These are phyloP conservation scores for Colletotrichum agaves DNA, from an alignment of 2,329 filamentous ascomycete species.

Conservation along the genomic window DNA sequence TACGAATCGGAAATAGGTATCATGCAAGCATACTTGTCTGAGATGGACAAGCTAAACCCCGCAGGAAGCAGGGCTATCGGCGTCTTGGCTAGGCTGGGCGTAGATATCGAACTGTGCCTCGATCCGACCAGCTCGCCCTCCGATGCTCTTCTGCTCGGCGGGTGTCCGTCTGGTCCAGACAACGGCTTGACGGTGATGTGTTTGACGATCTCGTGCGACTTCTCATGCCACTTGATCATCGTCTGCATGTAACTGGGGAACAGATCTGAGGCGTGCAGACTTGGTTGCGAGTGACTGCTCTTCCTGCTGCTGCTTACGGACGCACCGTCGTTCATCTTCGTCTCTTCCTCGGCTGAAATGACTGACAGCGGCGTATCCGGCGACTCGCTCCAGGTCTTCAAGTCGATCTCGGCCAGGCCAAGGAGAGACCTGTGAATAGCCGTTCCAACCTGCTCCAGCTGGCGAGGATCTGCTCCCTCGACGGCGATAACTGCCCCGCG, in stretches of 20 bases:
- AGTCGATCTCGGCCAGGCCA: conserved; percentile 51
- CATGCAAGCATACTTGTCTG: conserved; percentile 78
- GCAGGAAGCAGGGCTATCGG: conserved; percentile 80
- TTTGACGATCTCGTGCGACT: conserved; percentile 74
- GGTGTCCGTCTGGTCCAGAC: conserved; percentile 12
- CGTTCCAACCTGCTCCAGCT: conserved; percentile 67
- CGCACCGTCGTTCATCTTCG: conserved; percentile 25
- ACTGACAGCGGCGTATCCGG: conserved; percentile 34
- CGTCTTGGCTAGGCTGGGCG: conserved; percentile 46
- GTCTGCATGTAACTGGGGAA: conserved; percentile 72
- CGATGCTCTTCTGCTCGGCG: conserved; percentile 28
- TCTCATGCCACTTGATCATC: conserved; percentile 79
- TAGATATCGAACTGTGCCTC: conserved; percentile 16
- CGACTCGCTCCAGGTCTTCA: conserved; percentile 58
- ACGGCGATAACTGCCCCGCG: conserved; percentile 87
- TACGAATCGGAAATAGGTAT: conserved; percentile 83
- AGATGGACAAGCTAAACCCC: conserved; percentile 83
- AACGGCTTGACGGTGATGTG: conserved; percentile 53
- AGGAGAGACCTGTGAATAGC: conserved; percentile 73
- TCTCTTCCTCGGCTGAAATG: conserved; percentile 31
- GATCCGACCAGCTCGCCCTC: conserved; percentile 24
- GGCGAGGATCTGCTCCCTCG: conserved; percentile 74
- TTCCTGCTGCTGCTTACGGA: conserved; percentile 33
- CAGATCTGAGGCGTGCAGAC: conserved; percentile 47
- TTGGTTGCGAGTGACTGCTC: conserved; percentile 35